phyloP scores from a whole-genome alignment of 352 stramenopile genomes.

The Phytophthora syringae region DNA sequence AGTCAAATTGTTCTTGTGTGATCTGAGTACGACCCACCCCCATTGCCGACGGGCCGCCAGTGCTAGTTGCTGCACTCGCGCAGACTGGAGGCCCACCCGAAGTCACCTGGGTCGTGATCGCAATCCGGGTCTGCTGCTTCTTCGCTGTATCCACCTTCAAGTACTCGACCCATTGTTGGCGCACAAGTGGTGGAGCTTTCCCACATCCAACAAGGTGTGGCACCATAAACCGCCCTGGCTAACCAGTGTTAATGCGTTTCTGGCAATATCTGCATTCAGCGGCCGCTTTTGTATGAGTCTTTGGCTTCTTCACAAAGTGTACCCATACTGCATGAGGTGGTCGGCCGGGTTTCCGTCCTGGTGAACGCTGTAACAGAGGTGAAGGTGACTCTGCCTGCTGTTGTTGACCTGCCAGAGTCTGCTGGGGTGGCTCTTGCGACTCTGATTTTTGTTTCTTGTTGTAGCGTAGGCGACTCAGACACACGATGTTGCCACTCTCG shows the following conservation, averaged over 20 bases:
- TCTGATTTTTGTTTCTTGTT: background rate
- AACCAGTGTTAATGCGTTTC: background rate
- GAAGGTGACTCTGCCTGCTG: background rate
- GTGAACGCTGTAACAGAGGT: background rate
- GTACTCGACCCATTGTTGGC: background rate
- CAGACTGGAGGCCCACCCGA: no score
- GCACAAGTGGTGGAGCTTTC: background rate
- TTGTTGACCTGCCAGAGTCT: background rate
- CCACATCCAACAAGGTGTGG: background rate
- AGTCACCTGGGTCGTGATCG: no score
- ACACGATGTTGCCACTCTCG: background rate
- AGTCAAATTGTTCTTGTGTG: slow-evolving; percentile 4
- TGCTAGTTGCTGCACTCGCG: background rate
- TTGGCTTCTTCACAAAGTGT: background rate
- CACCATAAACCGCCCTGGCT: background rate
- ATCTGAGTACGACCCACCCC: background rate
- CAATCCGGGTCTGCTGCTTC: no score
- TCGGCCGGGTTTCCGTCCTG: background rate
- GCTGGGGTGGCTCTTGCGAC: background rate
- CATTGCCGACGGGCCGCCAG: background rate
- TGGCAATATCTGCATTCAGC: background rate
- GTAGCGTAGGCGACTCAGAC: background rate
- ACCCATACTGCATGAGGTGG: background rate
- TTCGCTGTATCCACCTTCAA: background rate
- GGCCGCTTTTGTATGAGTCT: background rate